phyloP scores from a whole-genome alignment of 2,329 filamentous ascomycete species.

The Talaromyces sp. region DNA sequence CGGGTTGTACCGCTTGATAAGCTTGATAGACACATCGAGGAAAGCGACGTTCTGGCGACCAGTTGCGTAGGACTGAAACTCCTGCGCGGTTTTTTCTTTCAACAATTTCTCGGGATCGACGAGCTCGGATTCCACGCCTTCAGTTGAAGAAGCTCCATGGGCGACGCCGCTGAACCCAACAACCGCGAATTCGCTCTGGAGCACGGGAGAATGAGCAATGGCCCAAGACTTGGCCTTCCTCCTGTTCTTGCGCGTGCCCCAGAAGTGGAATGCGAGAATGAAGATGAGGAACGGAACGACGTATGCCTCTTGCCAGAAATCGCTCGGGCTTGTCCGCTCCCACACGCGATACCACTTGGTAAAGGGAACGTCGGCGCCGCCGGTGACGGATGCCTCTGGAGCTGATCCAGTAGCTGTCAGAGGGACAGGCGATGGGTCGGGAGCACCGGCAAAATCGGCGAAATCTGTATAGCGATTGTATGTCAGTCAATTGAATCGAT shows the following conservation, averaged over 20 bases:
- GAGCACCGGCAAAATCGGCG: slow-evolving; percentile 73
- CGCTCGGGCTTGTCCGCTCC: slow-evolving; percentile 75
- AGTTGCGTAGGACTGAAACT: slow-evolving; percentile 82
- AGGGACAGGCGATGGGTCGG: slow-evolving; percentile 56
- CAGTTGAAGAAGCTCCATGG: slow-evolving; percentile 37
- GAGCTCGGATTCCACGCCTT: slow-evolving; percentile 44
- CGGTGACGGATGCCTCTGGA: slow-evolving; percentile 36
- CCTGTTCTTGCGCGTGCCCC: slow-evolving; percentile 75
- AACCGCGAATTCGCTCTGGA: slow-evolving; percentile 77
- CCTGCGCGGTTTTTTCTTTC: slow-evolving; percentile 81
- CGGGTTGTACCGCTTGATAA: slow-evolving; percentile 86
- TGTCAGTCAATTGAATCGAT: background rate
- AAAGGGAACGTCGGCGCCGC: slow-evolving; percentile 58
- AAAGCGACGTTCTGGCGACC: slow-evolving; percentile 92
- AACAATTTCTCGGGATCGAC: slow-evolving; percentile 57
- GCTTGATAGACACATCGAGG: slow-evolving; percentile 73
- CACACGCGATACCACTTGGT: slow-evolving; percentile 97
- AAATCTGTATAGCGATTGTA: background rate
- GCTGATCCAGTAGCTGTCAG: slow-evolving; percentile 38
- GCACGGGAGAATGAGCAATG: slow-evolving; percentile 62
- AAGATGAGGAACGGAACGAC: slow-evolving; percentile 71
- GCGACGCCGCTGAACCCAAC: slow-evolving; percentile 69
- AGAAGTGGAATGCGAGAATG: slow-evolving; percentile 71
- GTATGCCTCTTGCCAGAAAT: slow-evolving; percentile 83
- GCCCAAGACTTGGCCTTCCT: slow-evolving; percentile 77